Evolutionary conservation across 1,284 basidiomycete species (phyloP).

Genomic region (Farysia itapuensis): DNA sequence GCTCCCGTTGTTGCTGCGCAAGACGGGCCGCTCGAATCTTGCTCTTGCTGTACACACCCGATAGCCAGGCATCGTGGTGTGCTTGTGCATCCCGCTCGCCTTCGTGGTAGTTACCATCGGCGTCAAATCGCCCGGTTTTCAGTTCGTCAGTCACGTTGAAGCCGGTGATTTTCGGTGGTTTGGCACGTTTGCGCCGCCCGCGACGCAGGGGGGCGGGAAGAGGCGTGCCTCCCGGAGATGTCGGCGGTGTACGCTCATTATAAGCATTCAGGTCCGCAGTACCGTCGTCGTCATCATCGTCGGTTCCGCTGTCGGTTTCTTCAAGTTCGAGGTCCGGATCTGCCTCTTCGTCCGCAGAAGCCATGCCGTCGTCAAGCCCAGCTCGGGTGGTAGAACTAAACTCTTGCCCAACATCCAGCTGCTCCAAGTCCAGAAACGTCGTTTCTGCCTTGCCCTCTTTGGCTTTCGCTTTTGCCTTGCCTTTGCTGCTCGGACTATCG

Average conservation of each 20-base stretch:
- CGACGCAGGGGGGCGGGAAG: not conserved
- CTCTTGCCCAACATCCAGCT: slow-evolving; percentile 70
- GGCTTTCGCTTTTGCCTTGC: slow-evolving; percentile 4
- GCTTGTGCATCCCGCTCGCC: slow-evolving; percentile 82
- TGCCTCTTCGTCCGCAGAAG: slow-evolving; percentile 25
- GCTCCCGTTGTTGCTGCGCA: slow-evolving; percentile 66
- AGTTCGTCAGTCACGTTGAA: slow-evolving; percentile 99
- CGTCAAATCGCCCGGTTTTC: slow-evolving; percentile 92
- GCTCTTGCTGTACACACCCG: slow-evolving; percentile 74
- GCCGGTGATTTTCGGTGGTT: slow-evolving; percentile 84
- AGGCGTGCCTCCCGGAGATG: slow-evolving; percentile 24
- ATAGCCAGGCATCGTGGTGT: slow-evolving; percentile 93
- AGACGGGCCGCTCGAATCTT: slow-evolving; percentile 80
- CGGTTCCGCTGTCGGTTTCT: slow-evolving; percentile 22
- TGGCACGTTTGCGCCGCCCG: slow-evolving; percentile 3
- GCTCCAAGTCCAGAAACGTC: slow-evolving; percentile 67
- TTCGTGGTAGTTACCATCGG: slow-evolving; percentile 82
- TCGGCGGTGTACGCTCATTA: slow-evolving; percentile 44
- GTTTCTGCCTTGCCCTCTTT: slow-evolving; percentile 10
- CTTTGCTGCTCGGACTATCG: slow-evolving; percentile 5
- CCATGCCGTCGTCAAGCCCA: slow-evolving; percentile 38
- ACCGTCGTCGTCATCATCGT: slow-evolving; percentile 12
- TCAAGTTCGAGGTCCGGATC: slow-evolving; percentile 54
- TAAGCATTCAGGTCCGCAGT: slow-evolving; percentile 36
- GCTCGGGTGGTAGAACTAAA: slow-evolving; percentile 43